Conservation (phyloP, 2,329 filamentous ascomycete genomes). For the Cyanodermella asteris region DNA sequence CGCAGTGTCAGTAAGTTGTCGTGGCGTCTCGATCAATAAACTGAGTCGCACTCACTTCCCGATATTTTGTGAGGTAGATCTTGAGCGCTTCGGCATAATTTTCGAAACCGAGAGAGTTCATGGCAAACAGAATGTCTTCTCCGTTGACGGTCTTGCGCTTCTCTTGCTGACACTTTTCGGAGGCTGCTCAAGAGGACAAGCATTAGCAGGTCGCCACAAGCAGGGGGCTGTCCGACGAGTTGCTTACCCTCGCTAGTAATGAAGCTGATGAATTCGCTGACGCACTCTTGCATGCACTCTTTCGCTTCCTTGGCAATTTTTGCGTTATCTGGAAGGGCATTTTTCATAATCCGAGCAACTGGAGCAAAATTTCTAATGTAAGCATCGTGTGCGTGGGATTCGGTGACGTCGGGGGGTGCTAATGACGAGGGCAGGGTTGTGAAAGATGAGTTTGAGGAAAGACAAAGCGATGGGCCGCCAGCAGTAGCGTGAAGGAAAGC, state of each 20-base stretch:
- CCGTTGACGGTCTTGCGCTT: constrained; percentile 98
- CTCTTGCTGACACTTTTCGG: constrained; percentile 97
- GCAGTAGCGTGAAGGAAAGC: no score
- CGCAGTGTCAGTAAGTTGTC: no score
- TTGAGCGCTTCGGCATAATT: constrained; percentile 97
- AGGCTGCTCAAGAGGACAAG: constrained; percentile 35
- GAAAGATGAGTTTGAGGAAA: no score
- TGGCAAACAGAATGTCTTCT: constrained; percentile 94
- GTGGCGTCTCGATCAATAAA: no score
- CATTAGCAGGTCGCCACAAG: constrained; percentile 1
- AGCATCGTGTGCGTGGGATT: constrained; percentile 37
- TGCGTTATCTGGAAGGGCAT: constrained; percentile 87
- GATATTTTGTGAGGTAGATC: constrained; percentile 92
- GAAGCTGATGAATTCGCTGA: constrained; percentile 99
- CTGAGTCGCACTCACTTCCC: constrained; percentile 92
- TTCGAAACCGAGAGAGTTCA: constrained; percentile 96
- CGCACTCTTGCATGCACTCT: constrained; percentile 99
- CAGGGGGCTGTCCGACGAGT: background rate
- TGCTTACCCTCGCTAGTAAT: constrained; percentile 84
- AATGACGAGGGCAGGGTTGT: no score
- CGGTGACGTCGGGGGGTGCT: constrained; percentile 9
- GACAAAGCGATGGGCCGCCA: no score
- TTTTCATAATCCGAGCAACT: constrained; percentile 99
- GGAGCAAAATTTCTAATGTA: constrained; percentile 82
- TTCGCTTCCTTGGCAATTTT: constrained; percentile 99